Evolutionary conservation across 2,329 filamentous ascomycete species (phyloP).

Genomic region (Clonostachys chloroleuca): DNA sequence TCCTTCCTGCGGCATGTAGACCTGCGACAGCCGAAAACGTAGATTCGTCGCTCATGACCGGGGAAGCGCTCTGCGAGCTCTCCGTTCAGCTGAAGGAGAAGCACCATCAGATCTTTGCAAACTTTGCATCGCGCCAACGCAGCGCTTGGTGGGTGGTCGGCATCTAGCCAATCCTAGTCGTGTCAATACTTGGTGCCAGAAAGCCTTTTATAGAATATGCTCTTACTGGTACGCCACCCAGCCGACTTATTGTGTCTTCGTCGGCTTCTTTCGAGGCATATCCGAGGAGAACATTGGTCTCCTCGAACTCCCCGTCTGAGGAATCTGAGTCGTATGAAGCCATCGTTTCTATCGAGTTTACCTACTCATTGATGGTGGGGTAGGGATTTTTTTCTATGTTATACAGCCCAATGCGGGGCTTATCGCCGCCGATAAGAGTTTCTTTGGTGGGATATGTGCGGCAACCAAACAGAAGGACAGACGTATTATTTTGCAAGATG

Average conservation of each 20-base stretch:
- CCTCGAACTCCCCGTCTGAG: slow-evolving; percentile 64
- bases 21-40: slow-evolving; percentile 77
- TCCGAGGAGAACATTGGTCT: slow-evolving; percentile 85
- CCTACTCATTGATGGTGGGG: slow-evolving; percentile 23
- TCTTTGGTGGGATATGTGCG: neutral
- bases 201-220: no score
- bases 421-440: slow-evolving; percentile 3
- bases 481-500: no score
- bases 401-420: slow-evolving; percentile 15
- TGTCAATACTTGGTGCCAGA: neutral
- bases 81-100: slow-evolving; percentile 87
- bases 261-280: slow-evolving; percentile 79
- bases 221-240: slow-evolving; percentile 83
- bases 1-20: slow-evolving; percentile 77
- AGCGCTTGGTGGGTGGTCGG: slow-evolving; percentile 66
- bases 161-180: slow-evolving; percentile 77
- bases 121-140: slow-evolving; percentile 79
- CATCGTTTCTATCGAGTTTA: slow-evolving; percentile 38
- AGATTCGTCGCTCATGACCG: slow-evolving; percentile 81
- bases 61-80: slow-evolving; percentile 85
- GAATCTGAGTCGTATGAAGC: slow-evolving; percentile 84
- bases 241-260: slow-evolving; percentile 75
- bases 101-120: slow-evolving; percentile 77
- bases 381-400: slow-evolving; percentile 28
- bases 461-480: no score